Base-by-base conservation (phyloP, 305 asterid genomes). In the Fraxinus floribunda region DNA sequence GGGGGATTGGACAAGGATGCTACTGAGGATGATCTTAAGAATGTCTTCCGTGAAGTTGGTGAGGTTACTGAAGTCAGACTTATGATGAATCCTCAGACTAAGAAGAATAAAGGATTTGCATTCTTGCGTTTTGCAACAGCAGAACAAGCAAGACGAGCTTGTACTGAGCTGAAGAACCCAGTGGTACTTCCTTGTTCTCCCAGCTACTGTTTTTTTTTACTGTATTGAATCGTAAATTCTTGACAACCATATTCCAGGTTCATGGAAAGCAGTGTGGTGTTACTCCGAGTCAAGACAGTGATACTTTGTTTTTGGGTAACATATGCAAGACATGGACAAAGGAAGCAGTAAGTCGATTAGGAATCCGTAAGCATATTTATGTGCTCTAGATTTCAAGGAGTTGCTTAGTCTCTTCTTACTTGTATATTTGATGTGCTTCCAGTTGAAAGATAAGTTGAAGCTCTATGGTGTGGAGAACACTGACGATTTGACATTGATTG, bases 1-100 rank as follows among this genome's bases (percentile, higher is more conserved):
- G 99, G 99, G 76, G 99, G 99, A 34, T 88, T 97, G 87, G 98
- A 94, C 89, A 94, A 97, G 93, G 98, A 94, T 89, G 97, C 99
- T 52, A 91, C 96, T 15, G 99, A 97, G 89, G 91, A 87, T 72
- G 98, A 97, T 85, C 97, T 97, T 75, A 32, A 89, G 88, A 89
- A 94, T 84, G 97, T 94, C 81, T 97, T 97, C 87, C 76, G 95
- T 85, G 92, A 88, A 83, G 97, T 93, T 92, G 99, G 99, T 74
- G 97, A 92, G 49, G 91, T 97, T 86, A 90, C 94, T 77, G 98
- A 97, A 85, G 96, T 93, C 83, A 93, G 99, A 84, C 99, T 97
- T 78, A 89, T 97, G 97, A 97, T 94, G 98, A 97, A 97, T 84
- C 90, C 98, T 79, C 98, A 92, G 89, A 93, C 98, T 46, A 93